These are phyloP conservation scores for Cydonia oblonga DNA, from an alignment of 331 rosid genomes.

Conservation along the genomic window DNA sequence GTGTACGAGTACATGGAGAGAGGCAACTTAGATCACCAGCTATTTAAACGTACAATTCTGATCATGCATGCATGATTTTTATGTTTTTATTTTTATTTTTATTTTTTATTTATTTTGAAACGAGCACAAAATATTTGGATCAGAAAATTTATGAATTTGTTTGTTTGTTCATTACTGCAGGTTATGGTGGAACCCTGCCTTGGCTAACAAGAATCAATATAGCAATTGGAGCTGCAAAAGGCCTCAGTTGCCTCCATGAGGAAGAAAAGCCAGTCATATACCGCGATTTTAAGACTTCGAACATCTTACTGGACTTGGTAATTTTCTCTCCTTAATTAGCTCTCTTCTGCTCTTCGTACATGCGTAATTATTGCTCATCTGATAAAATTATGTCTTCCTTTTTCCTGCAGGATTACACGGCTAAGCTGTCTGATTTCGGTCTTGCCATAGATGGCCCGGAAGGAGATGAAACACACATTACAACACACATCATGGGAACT, in stretches of 20 bases:
- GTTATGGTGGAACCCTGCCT: conserved; percentile 64
- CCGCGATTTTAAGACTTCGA: conserved; percentile 85
- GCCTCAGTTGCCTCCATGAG: conserved; percentile 79
- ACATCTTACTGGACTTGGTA: conserved; percentile 67
- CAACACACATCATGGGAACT: conserved; percentile 80
- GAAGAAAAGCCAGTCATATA: conserved; percentile 74
- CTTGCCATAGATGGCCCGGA: conserved; percentile 77
- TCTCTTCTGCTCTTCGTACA: not conserved
- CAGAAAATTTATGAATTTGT: not conserved
- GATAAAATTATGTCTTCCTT: not conserved
- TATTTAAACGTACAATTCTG: conserved; percentile 44
- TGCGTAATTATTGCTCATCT: not conserved
- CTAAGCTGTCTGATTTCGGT: conserved; percentile 89
- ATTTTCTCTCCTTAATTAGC: too few species aligned
- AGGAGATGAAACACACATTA: conserved; percentile 51
- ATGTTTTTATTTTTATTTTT: not conserved
- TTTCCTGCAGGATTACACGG: conserved; percentile 47
- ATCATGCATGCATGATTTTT: not conserved
- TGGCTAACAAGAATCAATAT: conserved; percentile 84
- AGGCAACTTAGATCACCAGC: conserved; percentile 61
- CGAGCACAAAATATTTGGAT: not conserved
- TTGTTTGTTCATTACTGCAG: conserved; percentile 36
- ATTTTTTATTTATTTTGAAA: too few species aligned
- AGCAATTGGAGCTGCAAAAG: conserved; percentile 91
- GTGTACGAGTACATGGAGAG: conserved; percentile 79